These are phyloP conservation scores for Boletus reticuloceps DNA, from an alignment of 768 basidiomycete species.

Conservation along the genomic window DNA sequence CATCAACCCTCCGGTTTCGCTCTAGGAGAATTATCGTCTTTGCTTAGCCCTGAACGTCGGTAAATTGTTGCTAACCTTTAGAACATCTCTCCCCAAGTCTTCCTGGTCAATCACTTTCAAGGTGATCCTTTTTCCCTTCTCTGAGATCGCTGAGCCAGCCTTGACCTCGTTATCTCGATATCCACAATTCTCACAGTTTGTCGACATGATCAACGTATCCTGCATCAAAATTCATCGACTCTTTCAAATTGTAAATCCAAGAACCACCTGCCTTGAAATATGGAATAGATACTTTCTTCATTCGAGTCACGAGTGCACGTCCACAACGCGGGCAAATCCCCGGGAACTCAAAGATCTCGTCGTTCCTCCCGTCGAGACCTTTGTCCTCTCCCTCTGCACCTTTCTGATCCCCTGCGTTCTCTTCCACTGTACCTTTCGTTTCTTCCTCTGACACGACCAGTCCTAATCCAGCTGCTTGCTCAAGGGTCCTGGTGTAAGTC, in stretches of 20 bases:
- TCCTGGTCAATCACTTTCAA: constrained; percentile 91
- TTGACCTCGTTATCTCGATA: constrained; percentile 99
- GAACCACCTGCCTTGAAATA: constrained; percentile 79
- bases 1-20: constrained; percentile 84
- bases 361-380: constrained; percentile 47
- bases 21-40: constrained; percentile 44
- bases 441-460: constrained; percentile 54
- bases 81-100: constrained; percentile 88
- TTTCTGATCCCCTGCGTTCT: not conserved
- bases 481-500: constrained; percentile 71
- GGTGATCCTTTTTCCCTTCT: constrained; percentile 80
- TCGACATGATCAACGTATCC: constrained; percentile 98
- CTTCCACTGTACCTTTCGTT: not conserved
- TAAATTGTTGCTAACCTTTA: constrained; percentile 63
- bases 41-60: not conserved
- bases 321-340: constrained; percentile 89
- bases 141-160: constrained; percentile 86
- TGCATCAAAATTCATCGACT: constrained; percentile 27
- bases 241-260: not conserved
- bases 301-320: constrained; percentile 76
- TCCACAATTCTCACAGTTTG: constrained; percentile 92
- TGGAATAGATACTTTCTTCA: constrained; percentile 96
- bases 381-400: constrained; percentile 16
- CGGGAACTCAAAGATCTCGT: constrained; percentile 88
- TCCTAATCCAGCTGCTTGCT: constrained; percentile 82